Percentiles rank a stretch among this genome's conserved stretches.
These are phyloP conservation scores for Sporormia fimetaria DNA, from an alignment of 495 filamentous ascomycete genomes.

Conservation along the genomic window DNA sequence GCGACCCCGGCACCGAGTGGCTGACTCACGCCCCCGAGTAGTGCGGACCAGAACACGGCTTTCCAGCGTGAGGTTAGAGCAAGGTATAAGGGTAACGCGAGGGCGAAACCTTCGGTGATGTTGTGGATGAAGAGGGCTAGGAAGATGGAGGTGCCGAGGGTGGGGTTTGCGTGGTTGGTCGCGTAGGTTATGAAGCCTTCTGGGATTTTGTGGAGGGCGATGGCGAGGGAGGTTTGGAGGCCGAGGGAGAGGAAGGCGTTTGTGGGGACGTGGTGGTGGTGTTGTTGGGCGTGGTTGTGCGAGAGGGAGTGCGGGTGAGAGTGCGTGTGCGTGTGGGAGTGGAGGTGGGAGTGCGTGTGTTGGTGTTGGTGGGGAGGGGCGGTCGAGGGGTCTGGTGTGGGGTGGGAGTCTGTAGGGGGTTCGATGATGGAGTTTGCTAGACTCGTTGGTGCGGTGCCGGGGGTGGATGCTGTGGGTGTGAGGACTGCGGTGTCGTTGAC, in stretches of 20 bases:
- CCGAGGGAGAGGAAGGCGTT: constrained; percentile 91
- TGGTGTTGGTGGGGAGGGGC: constrained; percentile 6
- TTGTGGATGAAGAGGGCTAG: constrained; percentile 95
- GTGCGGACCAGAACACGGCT: constrained; percentile 72
- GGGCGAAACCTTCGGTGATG: constrained; percentile 90
- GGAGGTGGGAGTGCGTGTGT: background rate
- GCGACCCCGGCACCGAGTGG: constrained; percentile 77
- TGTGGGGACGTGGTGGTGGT: constrained; percentile 93
- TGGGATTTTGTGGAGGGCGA: constrained; percentile 91
- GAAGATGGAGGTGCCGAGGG: constrained; percentile 81
- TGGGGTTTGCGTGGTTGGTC: constrained; percentile 88
- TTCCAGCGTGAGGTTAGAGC: constrained; percentile 62
- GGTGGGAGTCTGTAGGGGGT: too few species aligned
- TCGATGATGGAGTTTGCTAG: too few species aligned
- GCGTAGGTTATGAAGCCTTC: constrained; percentile 98
- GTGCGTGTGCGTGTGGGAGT: constrained; percentile 61
- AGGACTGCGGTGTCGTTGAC: constrained; percentile 23
- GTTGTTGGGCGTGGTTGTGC: constrained; percentile 31
- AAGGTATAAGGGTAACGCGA: constrained; percentile 84
- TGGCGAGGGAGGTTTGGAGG: constrained; percentile 84
- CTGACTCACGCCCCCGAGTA: constrained; percentile 78
- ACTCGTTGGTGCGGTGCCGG: constrained; percentile 3
- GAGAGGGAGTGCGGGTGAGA: constrained; percentile 88
- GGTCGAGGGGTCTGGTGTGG: constrained; percentile 3
- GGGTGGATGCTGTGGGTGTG: constrained; percentile 9